Evolutionary conservation across 495 filamentous ascomycete species (phyloP), one percentile per base, ranked within the genome.

Genomic region (Neurospora sp.): DNA sequence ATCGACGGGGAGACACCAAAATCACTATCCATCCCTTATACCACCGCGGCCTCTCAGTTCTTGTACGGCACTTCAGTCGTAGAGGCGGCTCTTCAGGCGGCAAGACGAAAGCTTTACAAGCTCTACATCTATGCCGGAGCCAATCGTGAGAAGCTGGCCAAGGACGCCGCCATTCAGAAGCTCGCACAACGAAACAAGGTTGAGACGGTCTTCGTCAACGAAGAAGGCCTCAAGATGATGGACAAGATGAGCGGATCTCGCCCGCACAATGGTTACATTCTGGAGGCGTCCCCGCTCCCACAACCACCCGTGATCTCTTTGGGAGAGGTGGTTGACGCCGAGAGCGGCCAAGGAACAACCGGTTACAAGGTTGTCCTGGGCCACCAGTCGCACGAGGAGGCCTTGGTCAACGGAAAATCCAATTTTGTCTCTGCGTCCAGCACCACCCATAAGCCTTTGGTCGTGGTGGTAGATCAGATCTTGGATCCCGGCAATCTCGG

Each of bases 401-500:
- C 85, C 12, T 79, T 82, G 14, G 81, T 97, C 14, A 96, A 95
- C 76, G 92, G 92, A 41, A 85, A 82, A 0, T 79, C 87, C 53
- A 22, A 78, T 20, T 78, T 86, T 76, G 27, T 86, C 76, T 74
- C 76, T 16, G 65, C 84, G 71, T 73, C 77, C n/a, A 44, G 40
- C 37, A n/a, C 74, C 74, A 76, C 80, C 7, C 87, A 92, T 73
- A 90, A 90, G 71, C 96, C 96, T 0, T 85, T 99, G 40, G 82
- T 97, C 20, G 82, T 98, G 14, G 83, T 97, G 41, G 83, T 98
- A 12, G 93, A 99, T 75, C 89, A 90, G n/a, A 89, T 99, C 65
- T 78, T 92, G 9, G 95, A 99, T 81, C 89, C 93, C 3, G 94
- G 93, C 1, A 99, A 99, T 79, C 83, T 98, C 3, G 96, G 96